These are phyloP conservation scores for Gossypium trilobum DNA, from an alignment of 441 rosid species.

Conservation along the genomic window DNA sequence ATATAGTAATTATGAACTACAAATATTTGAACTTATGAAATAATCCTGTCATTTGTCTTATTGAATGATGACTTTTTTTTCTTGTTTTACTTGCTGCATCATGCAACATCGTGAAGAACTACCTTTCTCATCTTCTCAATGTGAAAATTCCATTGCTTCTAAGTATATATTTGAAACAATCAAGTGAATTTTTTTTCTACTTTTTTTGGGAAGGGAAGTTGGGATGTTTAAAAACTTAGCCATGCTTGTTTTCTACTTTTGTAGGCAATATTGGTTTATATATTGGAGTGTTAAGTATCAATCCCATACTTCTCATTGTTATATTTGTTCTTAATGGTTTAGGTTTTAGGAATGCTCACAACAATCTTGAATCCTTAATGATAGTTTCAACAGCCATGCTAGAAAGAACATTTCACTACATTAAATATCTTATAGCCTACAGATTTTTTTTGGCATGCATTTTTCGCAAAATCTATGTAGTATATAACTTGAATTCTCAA, in stretches of 20 bases:
- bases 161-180: conserved; percentile 31
- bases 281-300: neutral
- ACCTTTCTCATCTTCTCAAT: conserved; percentile 59
- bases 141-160: conserved; percentile 72
- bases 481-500: neutral
- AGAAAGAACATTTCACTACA: neutral
- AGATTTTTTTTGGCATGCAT: neutral
- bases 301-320: neutral
- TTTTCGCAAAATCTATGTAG: neutral
- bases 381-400: neutral
- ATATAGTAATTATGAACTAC: neutral
- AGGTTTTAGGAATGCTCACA: neutral
- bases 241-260: neutral
- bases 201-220: neutral
- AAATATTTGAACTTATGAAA: neutral
- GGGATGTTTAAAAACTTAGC: neutral
- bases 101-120: conserved; percentile 84
- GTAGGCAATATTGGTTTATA: neutral
- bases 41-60: conserved; percentile 1
- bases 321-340: neutral
- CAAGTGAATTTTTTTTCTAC: neutral
- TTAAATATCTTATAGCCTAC: neutral
- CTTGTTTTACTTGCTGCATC: conserved; percentile 37
- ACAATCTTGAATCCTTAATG: neutral
- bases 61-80: conserved; percentile 4